These are phyloP conservation scores for Thelonectria discophora DNA, from an alignment of 2,329 filamentous ascomycete species.

Conservation along the genomic window DNA sequence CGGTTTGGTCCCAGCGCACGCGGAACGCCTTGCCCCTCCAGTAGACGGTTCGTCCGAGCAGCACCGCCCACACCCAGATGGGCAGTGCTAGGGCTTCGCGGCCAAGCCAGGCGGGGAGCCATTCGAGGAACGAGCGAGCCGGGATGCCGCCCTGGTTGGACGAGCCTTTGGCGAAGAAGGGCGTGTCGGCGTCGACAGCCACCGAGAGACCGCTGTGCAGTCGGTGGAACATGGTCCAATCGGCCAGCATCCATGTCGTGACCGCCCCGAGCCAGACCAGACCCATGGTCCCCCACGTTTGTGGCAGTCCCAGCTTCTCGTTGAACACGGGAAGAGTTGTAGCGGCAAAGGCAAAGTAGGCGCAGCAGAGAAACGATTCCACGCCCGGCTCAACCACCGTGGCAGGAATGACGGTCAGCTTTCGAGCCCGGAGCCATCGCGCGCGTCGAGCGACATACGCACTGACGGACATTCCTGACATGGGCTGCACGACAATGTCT, in stretches of 20 bases:
- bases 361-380: conserved; percentile 84
- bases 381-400: conserved; percentile 94
- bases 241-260: conserved; percentile 74
- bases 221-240: conserved; percentile 76
- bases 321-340: conserved; percentile 76
- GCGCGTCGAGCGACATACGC: conserved; percentile 84
- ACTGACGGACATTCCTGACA: conserved; percentile 78
- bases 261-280: conserved; percentile 74
- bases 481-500: conserved; percentile 89
- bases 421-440: conserved; percentile 90
- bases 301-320: conserved; percentile 60
- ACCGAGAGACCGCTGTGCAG: conserved; percentile 79
- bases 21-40: conserved; percentile 88
- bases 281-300: conserved; percentile 74
- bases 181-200: conserved; percentile 76
- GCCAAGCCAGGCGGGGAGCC: conserved; percentile 84
- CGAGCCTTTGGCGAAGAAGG: conserved; percentile 71
- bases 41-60: conserved; percentile 84
- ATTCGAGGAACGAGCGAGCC: conserved; percentile 70
- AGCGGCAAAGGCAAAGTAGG: conserved; percentile 80
- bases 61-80: conserved; percentile 89
- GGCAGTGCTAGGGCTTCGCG: conserved; percentile 85
- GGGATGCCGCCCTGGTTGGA: conserved; percentile 49
- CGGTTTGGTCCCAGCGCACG: conserved; percentile 85
- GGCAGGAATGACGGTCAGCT: conserved; percentile 89